Conservation (phyloP, 257 asterid genomes). For the Jacaranda mimosifolia region DNA sequence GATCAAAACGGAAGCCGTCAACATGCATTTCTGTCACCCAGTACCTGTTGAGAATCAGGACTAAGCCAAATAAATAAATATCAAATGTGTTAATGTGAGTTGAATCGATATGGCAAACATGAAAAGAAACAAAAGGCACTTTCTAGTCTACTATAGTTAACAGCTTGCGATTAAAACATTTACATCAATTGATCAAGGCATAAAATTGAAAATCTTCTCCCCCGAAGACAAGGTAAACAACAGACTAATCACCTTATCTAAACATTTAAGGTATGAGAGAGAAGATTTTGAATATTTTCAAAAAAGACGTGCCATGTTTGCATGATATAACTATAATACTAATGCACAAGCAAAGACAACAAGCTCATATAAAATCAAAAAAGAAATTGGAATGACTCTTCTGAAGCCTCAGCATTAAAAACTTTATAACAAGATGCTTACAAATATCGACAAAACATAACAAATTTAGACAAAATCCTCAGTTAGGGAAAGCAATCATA, state of each 20-base stretch:
- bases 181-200: constrained; percentile 5
- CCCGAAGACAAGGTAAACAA: neutral
- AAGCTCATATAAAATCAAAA: constrained; percentile 27
- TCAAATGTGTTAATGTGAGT: constrained; percentile 39
- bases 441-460: constrained; percentile 2
- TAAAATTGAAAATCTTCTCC: constrained; percentile 4
- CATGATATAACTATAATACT: neutral
- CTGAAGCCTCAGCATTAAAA: constrained; percentile 2
- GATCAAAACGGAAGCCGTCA: constrained; percentile 99
- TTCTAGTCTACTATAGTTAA: constrained; percentile 2
- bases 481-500: neutral
- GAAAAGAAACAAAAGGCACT: constrained; percentile 1
- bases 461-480: neutral
- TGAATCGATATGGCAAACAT: constrained; percentile 29
- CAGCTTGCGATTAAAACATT: constrained; percentile 10
- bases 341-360: constrained; percentile 6
- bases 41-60: constrained; percentile 70
- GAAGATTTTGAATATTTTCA: constrained; percentile 1
- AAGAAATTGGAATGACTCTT: constrained; percentile 5
- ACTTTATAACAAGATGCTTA: constrained; percentile 5
- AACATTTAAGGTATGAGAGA: neutral
- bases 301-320: constrained; percentile 17
- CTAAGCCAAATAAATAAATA: constrained; percentile 50
- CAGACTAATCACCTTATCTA: neutral
- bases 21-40: constrained; percentile 98